phyloP scores from a whole-genome alignment of 2,329 filamentous ascomycete genomes.

The Escovopsis weberi region DNA sequence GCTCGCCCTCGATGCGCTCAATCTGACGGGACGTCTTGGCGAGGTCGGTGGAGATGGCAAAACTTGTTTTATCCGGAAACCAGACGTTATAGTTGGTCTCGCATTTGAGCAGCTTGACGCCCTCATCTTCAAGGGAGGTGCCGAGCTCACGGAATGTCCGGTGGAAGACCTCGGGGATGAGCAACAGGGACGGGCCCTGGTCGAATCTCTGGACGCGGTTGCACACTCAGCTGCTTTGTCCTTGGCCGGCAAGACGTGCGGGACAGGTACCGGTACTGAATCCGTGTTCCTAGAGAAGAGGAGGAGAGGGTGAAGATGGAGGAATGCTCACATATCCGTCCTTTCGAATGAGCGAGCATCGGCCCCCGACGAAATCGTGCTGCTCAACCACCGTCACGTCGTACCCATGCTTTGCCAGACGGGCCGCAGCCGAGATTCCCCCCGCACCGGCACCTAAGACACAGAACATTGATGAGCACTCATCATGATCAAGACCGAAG shows the following conservation, averaged over 20 bases:
- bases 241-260: neutral
- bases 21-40: slow-evolving; percentile 57
- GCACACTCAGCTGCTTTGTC: neutral
- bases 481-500: neutral
- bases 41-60: slow-evolving; percentile 52
- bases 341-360: slow-evolving; percentile 50
- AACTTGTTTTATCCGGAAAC: slow-evolving; percentile 52
- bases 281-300: neutral
- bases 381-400: slow-evolving; percentile 67
- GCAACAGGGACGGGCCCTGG: slow-evolving; percentile 59
- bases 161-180: slow-evolving; percentile 56
- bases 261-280: neutral
- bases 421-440: slow-evolving; percentile 56
- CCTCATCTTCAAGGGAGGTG: slow-evolving; percentile 49
- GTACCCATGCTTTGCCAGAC: slow-evolving; percentile 55
- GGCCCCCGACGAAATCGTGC: slow-evolving; percentile 56
- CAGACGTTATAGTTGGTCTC: slow-evolving; percentile 64
- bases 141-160: slow-evolving; percentile 55
- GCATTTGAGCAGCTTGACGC: slow-evolving; percentile 55
- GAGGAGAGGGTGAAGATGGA: too few species aligned
- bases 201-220: slow-evolving; percentile 39
- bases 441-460: slow-evolving; percentile 52
- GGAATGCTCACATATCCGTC: slow-evolving; percentile 33
- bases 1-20: slow-evolving; percentile 41
- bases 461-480: neutral